Evolutionary conservation across 116 monocot species (phyloP), one percentile per base, ranked within the genome.

Genomic region (Posidonia oceanica): DNA sequence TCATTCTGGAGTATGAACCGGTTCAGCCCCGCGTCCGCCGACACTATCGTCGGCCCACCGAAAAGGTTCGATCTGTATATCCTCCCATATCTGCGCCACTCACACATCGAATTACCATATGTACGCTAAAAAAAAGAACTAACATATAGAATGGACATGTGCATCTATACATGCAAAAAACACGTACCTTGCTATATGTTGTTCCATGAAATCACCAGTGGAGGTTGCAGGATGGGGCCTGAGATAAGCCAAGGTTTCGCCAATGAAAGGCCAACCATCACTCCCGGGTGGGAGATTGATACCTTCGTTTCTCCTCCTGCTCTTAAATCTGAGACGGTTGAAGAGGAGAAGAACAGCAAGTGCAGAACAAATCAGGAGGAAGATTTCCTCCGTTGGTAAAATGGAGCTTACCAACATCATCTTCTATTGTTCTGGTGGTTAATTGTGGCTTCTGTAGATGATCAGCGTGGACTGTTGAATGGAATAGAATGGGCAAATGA

Each of bases 1-100:
- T 95, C 95, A 68, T 88, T 95, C 78, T 86, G 88, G 10, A 95
- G 76, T 29, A 95, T 64, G 81, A 86, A 95, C 64, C 83, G 76
- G 74, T 95, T 95, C 14, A 95, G 64, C 39, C 80, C 86, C 0
- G 88, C 66, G 58, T 95, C 95, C 1, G 95, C 84, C 10, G 95
- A 95, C 5, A 95, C 88, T 58, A 95, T 83, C 42, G 88, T 83
- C 36, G 78, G 91, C 64, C 78, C 76, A 3, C 95, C 95, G 72
- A 95, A 91, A 6, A 95, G 70, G 67, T 82, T 82, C 42, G 88
- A 84, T 62, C 76, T 42, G 70, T 75, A 95, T 63, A 95, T 83
- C 81, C 85, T 95, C 51, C 95, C 95, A 38, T 82, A 82, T 81
- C 91, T 91, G 40, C 52, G 39, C n/a, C 36, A 38, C 2, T 7